A percentile compares a stretch with the other conserved stretches of the same genome.
phyloP scores from a whole-genome alignment of 2,329 filamentous ascomycete genomes.

The Fusarium bactridioides region DNA sequence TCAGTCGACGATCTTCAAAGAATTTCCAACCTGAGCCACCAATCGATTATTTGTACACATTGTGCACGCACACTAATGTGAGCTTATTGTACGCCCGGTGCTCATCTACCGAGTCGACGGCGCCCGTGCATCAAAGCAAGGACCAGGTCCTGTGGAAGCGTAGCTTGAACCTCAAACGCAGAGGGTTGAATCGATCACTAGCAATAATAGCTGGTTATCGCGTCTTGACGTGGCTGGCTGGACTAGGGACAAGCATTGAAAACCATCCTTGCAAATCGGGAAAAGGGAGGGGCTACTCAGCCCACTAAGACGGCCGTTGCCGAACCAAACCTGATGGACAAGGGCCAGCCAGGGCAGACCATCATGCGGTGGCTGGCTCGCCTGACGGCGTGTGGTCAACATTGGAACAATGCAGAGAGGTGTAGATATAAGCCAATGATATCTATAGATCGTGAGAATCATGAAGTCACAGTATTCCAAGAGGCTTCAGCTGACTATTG shows the following conservation, averaged over 20 bases:
- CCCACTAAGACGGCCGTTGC: slow-evolving; percentile 34
- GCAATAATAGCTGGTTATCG: slow-evolving; percentile 4
- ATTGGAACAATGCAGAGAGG: slow-evolving; percentile 9
- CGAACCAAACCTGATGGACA: slow-evolving; percentile 32
- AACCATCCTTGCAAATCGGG: slow-evolving; percentile 22
- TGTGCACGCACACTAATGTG: slow-evolving; percentile 6
- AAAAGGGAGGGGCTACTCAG: slow-evolving; percentile 23
- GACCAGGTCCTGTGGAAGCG: slow-evolving; percentile 14
- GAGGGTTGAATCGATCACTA: neutral
- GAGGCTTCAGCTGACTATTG: neutral
- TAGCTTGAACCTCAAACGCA: neutral
- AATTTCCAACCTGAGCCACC: neutral
- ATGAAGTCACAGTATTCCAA: neutral
- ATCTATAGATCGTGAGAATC: neutral
- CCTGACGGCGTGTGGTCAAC: slow-evolving; percentile 17
- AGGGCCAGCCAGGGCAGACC: slow-evolving; percentile 21
- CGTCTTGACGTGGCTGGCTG: slow-evolving; percentile 23
- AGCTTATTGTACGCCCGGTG: slow-evolving; percentile 18
- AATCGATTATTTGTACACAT: neutral
- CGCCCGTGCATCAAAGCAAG: slow-evolving; percentile 20
- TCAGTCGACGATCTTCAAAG: neutral
- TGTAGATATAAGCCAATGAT: slow-evolving; percentile 15
- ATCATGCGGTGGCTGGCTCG: slow-evolving; percentile 31
- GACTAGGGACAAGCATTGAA: slow-evolving; percentile 6
- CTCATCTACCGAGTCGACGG: slow-evolving; percentile 24